Evolutionary conservation across 441 rosid genomes (phyloP).

Genomic region (Croton setiger): DNA sequence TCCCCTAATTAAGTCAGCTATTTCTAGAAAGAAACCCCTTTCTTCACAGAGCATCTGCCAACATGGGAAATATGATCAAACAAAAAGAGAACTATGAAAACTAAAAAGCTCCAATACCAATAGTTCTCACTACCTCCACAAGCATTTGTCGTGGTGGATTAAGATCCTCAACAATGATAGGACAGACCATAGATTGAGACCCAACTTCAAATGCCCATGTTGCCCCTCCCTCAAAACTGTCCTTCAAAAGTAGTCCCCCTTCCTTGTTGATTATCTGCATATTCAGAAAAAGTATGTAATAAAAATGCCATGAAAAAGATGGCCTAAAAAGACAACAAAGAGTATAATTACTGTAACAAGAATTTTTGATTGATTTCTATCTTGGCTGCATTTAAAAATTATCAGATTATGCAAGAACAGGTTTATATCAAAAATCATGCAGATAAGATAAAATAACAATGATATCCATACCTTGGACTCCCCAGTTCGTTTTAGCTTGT

Average conservation of each 20-base stretch:
- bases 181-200: conserved; percentile 76
- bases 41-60: conserved; percentile 91
- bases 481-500: conserved; percentile 76
- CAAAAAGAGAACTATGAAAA: conserved; percentile 11
- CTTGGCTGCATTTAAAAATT: not conserved
- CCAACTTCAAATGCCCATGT: conserved; percentile 98
- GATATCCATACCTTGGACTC: conserved; percentile 65
- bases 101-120: conserved; percentile 11
- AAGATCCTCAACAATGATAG: conserved; percentile 91
- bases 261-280: conserved; percentile 59
- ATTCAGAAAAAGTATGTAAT: conserved; percentile 6
- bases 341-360: not conserved
- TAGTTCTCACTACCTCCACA: conserved; percentile 63
- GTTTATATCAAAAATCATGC: not conserved
- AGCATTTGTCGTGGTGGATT: conserved; percentile 83
- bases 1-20: conserved; percentile 81
- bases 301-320: not conserved
- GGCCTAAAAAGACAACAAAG: not conserved
- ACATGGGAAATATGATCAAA: conserved; percentile 8
- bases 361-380: not conserved
- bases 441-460: not conserved
- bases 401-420: not conserved
- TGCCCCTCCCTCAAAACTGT: conserved; percentile 80
- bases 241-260: conserved; percentile 47
- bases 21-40: conserved; percentile 85